phyloP scores from a whole-genome alignment of 345 rosid species.

The Rhodamnia rubescens region DNA sequence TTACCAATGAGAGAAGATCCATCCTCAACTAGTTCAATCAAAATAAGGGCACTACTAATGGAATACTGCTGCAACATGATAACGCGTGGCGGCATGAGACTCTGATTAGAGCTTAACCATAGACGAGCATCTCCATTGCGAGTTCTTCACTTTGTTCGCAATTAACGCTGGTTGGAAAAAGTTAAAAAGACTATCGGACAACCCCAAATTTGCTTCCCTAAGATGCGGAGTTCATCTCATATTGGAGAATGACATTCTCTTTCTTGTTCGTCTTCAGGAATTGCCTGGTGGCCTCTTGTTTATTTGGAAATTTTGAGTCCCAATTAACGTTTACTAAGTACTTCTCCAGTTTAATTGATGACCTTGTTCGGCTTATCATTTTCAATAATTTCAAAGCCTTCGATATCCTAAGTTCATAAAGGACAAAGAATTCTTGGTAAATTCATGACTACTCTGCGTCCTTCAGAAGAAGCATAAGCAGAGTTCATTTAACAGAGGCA shows the following conservation, averaged over 20 bases:
- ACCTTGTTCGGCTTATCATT: not conserved
- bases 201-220: not conserved
- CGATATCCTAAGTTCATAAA: not conserved
- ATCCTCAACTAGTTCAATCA: not conserved
- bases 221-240: not conserved
- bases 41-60: not conserved
- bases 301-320: not conserved
- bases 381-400: not conserved
- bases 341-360: not conserved
- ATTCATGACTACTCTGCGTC: not conserved
- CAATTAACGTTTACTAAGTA: not conserved
- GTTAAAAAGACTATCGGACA: not conserved
- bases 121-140: not conserved
- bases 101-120: no score
- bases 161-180: not conserved
- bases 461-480: not conserved
- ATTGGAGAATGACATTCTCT: not conserved
- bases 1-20: not conserved
- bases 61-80: not conserved
- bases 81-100: not conserved
- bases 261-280: not conserved
- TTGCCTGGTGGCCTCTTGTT: not conserved
- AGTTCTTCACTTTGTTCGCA: not conserved
- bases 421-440: not conserved
- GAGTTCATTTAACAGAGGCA: not conserved